Percentiles rank a stretch among this genome's conserved stretches.
These are phyloP conservation scores for Sorghum bicolor DNA, from an alignment of 176 grass and related monocot genomes.

Conservation along the genomic window DNA sequence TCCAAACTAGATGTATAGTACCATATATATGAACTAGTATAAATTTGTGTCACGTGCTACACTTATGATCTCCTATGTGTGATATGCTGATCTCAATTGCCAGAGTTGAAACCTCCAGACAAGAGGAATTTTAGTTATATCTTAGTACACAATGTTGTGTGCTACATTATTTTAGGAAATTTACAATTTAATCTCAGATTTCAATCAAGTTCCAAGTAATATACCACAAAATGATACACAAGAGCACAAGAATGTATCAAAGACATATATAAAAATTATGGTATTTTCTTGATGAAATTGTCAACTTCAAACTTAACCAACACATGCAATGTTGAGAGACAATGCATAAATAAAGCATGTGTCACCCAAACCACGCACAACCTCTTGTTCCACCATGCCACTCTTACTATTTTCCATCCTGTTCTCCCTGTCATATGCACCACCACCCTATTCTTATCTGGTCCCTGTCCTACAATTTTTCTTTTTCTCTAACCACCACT, in stretches of 20 bases:
- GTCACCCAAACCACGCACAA: neutral
- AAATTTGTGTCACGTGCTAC: no score
- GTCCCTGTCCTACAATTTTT: neutral
- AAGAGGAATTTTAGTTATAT: no score
- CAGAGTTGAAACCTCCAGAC: no score
- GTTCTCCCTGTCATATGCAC: neutral
- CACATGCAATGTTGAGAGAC: neutral
- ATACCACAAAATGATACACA: neutral
- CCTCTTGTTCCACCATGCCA: neutral
- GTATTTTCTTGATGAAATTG: neutral
- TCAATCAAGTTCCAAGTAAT: neutral
- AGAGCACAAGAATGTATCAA: neutral
- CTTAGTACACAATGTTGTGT: neutral
- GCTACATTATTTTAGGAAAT: no score
- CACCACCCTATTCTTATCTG: conserved; percentile 19
- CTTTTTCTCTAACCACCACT: neutral
- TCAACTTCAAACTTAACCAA: neutral
- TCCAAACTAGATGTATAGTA: no score
- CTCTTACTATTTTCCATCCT: neutral
- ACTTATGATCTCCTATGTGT: no score
- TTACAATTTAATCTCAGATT: neutral
- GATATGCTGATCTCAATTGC: no score
- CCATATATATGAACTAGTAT: no score
- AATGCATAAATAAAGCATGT: neutral
- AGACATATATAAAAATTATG: neutral